Evolutionary conservation across 257 asterid species (phyloP), one percentile per base, ranked within the genome.

Genomic region (Schizonepeta tenuifolia): DNA sequence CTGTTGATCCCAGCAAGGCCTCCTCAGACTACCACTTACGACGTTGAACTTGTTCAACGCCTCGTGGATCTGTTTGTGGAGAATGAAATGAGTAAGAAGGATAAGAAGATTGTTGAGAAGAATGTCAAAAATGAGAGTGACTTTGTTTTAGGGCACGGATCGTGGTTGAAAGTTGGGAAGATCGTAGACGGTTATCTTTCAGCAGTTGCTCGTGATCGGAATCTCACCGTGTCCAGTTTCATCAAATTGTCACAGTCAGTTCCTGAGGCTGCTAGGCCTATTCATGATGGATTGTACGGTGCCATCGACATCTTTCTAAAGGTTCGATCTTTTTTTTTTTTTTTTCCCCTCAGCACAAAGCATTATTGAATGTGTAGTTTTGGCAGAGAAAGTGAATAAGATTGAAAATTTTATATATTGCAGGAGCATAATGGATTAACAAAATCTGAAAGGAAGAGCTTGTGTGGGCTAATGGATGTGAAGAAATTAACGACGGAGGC

Each of bases 241-340:
- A 75, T 84, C 65, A 81, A 84, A 64, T 65, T 93, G 79, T 57
- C 92, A 7, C 83, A 68, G 88, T 81, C 91, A 3, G 78, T 90
- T 77, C 96, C 98, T 0, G 96, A 85, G 46, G 69, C 85, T 0
- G 94, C 97, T 57, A 84, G 98, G 56, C 96, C 91, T 57, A 84
- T 85, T 75, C 98, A 93, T 44, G 96, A 91, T 69, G 88, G 91
- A 59, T 18, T 93, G 22, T 93, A 93, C 49, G 75, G 81, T 21
- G 96, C 98, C 79, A 86, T 93, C 33, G 91, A 93, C 74, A 58
- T 83, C 73, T 89, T 86, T 78, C 77, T 93, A 75, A 88, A 83
- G 96, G 97, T 87, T 69, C 68, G 47, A 22, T 46, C 10, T 64
- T 78, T 17, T 35, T 63, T 10, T 38, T n/a, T n/a, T n/a, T n/a